A percentile compares a stretch with the other conserved stretches of the same genome.
These are phyloP conservation scores for Raffaelea deltoideospora DNA, from an alignment of 2,329 filamentous ascomycete species.

Conservation along the genomic window DNA sequence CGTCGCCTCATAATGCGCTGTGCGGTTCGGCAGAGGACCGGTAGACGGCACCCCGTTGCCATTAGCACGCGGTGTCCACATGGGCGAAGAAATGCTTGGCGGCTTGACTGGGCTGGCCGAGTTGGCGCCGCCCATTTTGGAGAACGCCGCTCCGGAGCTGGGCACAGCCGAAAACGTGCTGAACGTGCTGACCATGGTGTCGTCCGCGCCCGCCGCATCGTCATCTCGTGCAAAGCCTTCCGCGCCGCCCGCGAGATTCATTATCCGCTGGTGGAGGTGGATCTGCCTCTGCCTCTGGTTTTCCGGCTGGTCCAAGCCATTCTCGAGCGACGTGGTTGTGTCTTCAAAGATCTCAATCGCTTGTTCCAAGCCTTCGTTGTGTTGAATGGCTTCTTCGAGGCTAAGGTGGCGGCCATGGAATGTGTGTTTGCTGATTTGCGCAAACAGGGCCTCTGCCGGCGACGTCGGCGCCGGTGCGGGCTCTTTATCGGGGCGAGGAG, in stretches of 20 bases:
- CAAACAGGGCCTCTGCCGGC: slow-evolving; percentile 5
- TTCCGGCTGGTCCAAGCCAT: slow-evolving; percentile 4
- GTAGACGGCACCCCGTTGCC: too few species aligned
- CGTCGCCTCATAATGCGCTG: slow-evolving; percentile 32
- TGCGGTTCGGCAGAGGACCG: slow-evolving; percentile 15
- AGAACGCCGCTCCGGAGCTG: slow-evolving; percentile 27
- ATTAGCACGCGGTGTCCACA: slow-evolving; percentile 4
- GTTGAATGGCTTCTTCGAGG: slow-evolving; percentile 36
- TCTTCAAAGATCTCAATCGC: slow-evolving; percentile 51
- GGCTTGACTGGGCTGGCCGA: too few species aligned
- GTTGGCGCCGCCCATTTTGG: slow-evolving; percentile 14
- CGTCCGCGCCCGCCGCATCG: slow-evolving; percentile 41
- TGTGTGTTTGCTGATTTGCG: slow-evolving; percentile 1
- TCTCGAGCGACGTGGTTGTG: slow-evolving; percentile 19
- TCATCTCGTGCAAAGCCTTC: slow-evolving; percentile 10
- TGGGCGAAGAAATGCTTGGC: too few species aligned
- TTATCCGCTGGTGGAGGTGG: not conserved
- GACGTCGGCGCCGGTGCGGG: slow-evolving; percentile 5
- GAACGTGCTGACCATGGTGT: slow-evolving; percentile 66
- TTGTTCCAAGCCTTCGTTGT: slow-evolving; percentile 40
- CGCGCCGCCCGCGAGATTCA: slow-evolving; percentile 9
- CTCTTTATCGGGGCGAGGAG: not conserved
- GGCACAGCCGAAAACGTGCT: slow-evolving; percentile 83
- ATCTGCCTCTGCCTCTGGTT: slow-evolving; percentile 11
- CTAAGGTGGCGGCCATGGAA: slow-evolving; percentile 24